Evolutionary conservation across 441 rosid species (phyloP).

Genomic region (Pelargonium cotyledonis): DNA sequence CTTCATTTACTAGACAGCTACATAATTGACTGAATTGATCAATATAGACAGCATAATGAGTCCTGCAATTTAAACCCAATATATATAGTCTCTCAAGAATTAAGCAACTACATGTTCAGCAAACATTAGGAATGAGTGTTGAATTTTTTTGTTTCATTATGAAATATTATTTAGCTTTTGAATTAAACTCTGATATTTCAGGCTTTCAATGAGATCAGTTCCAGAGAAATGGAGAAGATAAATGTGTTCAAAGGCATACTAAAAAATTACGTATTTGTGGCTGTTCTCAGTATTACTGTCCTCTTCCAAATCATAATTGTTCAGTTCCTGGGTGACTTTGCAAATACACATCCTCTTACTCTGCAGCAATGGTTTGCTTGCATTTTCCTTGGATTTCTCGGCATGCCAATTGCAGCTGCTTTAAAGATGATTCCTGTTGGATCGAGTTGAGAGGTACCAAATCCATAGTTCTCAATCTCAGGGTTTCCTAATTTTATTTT

Average conservation of each 20-base stretch:
- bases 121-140: too few relatives aligned
- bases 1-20: too few relatives aligned
- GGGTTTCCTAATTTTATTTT: too few relatives aligned
- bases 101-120: too few relatives aligned
- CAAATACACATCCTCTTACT: conserved; percentile 39
- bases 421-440: conserved; percentile 50
- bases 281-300: conserved; percentile 35
- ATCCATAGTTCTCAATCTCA: too few relatives aligned
- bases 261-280: conserved; percentile 38
- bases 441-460: conserved; percentile 14
- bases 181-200: conserved; percentile 16
- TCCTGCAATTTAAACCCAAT: too few relatives aligned
- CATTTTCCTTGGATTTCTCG: conserved; percentile 50
- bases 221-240: conserved; percentile 53
- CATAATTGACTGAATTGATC: too few relatives aligned
- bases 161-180: too few relatives aligned
- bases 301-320: conserved; percentile 41
- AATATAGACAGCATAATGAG: too few relatives aligned
- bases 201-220: conserved; percentile 55
- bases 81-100: too few relatives aligned
- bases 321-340: conserved; percentile 40
- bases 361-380: conserved; percentile 43
- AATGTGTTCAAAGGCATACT: conserved; percentile 41
- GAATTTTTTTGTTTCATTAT: too few relatives aligned
- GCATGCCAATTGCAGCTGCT: conserved; percentile 70